Base-by-base conservation (phyloP, 129 eudicot species). In the Flaveria bidentis region DNA sequence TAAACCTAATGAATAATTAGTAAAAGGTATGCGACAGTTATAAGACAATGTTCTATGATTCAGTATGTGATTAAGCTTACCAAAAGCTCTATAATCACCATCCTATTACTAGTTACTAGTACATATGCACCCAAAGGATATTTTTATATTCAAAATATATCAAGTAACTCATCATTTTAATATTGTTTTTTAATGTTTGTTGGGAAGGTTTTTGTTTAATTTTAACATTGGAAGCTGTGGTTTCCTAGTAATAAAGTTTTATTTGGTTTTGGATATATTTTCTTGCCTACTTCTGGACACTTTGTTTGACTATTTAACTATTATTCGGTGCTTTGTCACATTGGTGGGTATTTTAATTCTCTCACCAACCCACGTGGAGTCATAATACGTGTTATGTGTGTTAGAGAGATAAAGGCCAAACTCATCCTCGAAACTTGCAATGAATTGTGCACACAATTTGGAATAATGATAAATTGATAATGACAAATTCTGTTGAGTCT, bases 321-420 rank as follows among this genome's bases (percentile, higher is more conserved):
- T 47, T 71, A 64, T 80, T 49, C 17, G 68, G 62, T 69, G 50
- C 69, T 26, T 64, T 14, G 58, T 64, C 50, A 64, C 28, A 65
- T 42, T 80, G 51, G 52, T 53, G 53, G 68, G 67, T 42, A 65
- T 42, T 52, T 39, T 52, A 80, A 14, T 42, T 57, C 67, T 13
- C 70, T 28, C 69, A 74, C 44, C 70, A 80, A 74, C 63, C 83
- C 79, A 80, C 84, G 80, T 80, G 84, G 18, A 44, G 41, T 2
- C 70, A 45, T 73, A 55, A 46, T 15, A 15, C 36, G 51, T 39
- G 50, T 23, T 60, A 39, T 67, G 25, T 36, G 55, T 22, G 67
- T 9, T 58, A 33, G 51, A 17, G 51, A 26, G 42, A 23, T 26
- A 23, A 49, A 28, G 17, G 68, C 46, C 57, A 62, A 67, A 18